Percentiles rank a stretch among this genome's conserved stretches.
These are phyloP conservation scores for Podaxis sp. DNA, from an alignment of 768 basidiomycete genomes.

Conservation along the genomic window DNA sequence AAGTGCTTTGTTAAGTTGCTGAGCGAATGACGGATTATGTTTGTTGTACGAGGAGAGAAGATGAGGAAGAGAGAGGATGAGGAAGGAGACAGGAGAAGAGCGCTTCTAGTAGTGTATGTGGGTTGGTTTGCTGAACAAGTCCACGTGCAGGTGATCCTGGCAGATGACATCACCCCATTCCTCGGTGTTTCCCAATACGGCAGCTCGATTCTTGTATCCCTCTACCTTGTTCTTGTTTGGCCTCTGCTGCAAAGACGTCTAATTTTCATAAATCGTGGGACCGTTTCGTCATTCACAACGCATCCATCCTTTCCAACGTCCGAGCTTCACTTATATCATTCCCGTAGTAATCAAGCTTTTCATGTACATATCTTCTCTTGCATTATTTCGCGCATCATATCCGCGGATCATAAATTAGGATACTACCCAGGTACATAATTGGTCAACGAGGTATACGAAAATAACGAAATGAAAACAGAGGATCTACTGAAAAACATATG, in stretches of 20 bases:
- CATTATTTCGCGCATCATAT: neutral
- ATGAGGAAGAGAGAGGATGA: neutral
- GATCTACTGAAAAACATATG: neutral
- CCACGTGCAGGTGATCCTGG: slow-evolving; percentile 2
- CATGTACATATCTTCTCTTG: too few relatives aligned
- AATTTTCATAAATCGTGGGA: too few relatives aligned
- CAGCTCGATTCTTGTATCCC: too few relatives aligned
- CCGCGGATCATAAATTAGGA: neutral
- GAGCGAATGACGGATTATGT: neutral
- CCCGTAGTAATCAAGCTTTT: neutral
- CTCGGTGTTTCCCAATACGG: neutral
- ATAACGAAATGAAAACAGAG: neutral
- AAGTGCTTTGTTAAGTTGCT: neutral
- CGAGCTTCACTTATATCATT: neutral
- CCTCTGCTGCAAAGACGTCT: neutral
- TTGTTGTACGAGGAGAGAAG: neutral
- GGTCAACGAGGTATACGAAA: neutral
- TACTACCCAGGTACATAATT: neutral
- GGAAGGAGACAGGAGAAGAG: neutral
- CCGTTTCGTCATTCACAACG: neutral
- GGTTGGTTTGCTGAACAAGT: neutral
- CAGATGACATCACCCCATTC: neutral
- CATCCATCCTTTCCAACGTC: neutral
- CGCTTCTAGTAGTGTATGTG: neutral
- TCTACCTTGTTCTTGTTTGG: neutral